phyloP scores from a whole-genome alignment of 2,329 filamentous ascomycete species.

The Penicillium vulpinum region DNA sequence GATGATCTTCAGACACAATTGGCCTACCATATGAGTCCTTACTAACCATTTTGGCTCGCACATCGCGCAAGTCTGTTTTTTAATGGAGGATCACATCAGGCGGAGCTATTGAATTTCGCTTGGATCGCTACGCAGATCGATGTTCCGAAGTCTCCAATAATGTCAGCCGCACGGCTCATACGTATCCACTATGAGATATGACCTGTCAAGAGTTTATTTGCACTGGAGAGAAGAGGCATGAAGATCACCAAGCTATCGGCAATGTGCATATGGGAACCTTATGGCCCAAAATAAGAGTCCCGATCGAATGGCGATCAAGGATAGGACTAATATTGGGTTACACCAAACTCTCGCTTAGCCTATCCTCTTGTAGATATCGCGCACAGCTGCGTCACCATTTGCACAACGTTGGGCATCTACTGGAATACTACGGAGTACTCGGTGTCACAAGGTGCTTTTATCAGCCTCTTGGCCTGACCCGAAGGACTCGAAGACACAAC shows the following conservation, averaged over 20 bases:
- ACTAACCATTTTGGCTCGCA: background rate
- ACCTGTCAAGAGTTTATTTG: constrained; percentile 14
- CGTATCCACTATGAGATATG: constrained; percentile 15
- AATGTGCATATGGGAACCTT: constrained; percentile 12
- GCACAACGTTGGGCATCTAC: background rate
- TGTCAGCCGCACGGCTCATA: background rate
- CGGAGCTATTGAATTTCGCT: constrained; percentile 5
- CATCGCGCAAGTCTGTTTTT: background rate
- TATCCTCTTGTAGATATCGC: background rate
- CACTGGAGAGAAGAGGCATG: background rate
- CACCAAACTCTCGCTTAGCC: constrained; percentile 8
- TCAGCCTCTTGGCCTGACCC: background rate
- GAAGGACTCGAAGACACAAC: background rate
- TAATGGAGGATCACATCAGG: too few relatives aligned
- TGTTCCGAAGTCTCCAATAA: constrained; percentile 10
- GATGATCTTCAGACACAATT: background rate
- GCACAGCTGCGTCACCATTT: background rate
- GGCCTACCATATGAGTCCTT: too few relatives aligned
- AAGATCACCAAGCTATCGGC: constrained; percentile 10
- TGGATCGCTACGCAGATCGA: constrained; percentile 17
- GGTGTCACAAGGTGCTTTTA: background rate
- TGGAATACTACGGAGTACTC: background rate
- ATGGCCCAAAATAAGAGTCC: background rate
- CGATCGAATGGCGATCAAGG: background rate
- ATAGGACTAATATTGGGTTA: background rate